Conservation (phyloP, 208 protist genomes). For the Leishmania martiniquensis region DNA sequence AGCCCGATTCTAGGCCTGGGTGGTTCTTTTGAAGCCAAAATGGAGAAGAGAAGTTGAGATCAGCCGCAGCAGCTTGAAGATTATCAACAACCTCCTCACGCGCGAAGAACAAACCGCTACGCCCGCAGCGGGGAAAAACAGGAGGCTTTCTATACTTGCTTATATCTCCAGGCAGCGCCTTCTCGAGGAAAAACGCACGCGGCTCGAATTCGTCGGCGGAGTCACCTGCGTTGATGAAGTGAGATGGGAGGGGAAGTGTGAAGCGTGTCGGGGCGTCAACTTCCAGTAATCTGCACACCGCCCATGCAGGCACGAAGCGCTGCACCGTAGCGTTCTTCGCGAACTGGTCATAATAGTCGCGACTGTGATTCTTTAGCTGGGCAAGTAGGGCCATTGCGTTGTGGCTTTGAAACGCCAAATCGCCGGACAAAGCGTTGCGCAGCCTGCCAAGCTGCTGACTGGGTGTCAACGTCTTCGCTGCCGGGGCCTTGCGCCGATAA, state of each 20-base stretch:
- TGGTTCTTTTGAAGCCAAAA: slow-evolving; percentile 84
- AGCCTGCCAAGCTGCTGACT: slow-evolving; percentile 66
- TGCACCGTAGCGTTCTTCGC: slow-evolving; percentile 57
- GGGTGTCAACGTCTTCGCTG: slow-evolving; percentile 44
- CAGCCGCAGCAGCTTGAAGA: slow-evolving; percentile 72
- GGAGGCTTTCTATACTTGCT: background rate
- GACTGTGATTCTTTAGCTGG: slow-evolving; percentile 58
- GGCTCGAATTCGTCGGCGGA: slow-evolving; percentile 47
- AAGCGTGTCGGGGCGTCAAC: slow-evolving; percentile 33
- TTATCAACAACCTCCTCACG: slow-evolving; percentile 92
- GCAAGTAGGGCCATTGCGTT: slow-evolving; percentile 71
- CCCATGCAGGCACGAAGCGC: slow-evolving; percentile 57
- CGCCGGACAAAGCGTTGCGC: slow-evolving; percentile 50
- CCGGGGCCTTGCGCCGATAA: slow-evolving; percentile 65
- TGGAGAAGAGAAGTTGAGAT: slow-evolving; percentile 77
- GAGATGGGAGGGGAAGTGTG: slow-evolving; percentile 65
- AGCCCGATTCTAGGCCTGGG: slow-evolving; percentile 65
- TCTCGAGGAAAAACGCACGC: slow-evolving; percentile 72
- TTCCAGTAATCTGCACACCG: slow-evolving; percentile 30
- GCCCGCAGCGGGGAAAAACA: slow-evolving; percentile 63
- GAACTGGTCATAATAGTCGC: slow-evolving; percentile 57
- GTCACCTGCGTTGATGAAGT: slow-evolving; percentile 73
- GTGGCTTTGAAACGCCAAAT: slow-evolving; percentile 81
- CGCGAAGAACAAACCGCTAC: slow-evolving; percentile 81
- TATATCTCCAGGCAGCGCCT: slow-evolving; percentile 6